These are phyloP conservation scores for Coelastrella sp. DNA, from an alignment of 139 green algal genomes.

Conservation along the genomic window DNA sequence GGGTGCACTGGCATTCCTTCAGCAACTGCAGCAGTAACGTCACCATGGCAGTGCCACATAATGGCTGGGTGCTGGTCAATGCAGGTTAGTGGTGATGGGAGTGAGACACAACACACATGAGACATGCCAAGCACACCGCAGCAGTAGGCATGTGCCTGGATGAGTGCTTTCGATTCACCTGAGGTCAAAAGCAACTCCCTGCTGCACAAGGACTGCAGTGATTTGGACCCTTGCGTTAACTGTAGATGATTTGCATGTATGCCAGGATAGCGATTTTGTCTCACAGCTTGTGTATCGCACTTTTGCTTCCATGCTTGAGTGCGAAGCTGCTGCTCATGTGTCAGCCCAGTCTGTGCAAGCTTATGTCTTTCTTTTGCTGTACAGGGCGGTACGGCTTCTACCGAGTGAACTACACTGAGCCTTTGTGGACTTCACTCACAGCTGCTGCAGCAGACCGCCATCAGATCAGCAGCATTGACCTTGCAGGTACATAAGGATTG, in stretches of 20 bases:
- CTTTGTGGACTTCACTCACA: constrained; percentile 60
- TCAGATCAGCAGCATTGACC: constrained; percentile 4
- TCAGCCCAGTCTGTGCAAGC: not conserved
- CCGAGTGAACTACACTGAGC: constrained; percentile 69
- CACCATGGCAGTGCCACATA: constrained; percentile 1
- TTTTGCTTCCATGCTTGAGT: too few relatives aligned
- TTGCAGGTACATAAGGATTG: not conserved
- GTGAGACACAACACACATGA: too few relatives aligned
- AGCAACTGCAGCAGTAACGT: constrained; percentile 46
- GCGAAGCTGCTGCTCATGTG: too few relatives aligned
- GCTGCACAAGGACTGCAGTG: too few relatives aligned
- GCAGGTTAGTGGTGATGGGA: constrained; percentile 2
- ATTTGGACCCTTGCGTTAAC: too few relatives aligned
- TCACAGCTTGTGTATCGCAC: too few relatives aligned
- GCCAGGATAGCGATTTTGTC: too few relatives aligned
- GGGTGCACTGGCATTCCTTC: constrained; percentile 49
- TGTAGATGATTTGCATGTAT: too few relatives aligned
- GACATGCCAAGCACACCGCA: too few relatives aligned
- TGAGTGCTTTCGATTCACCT: too few relatives aligned
- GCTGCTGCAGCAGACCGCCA: not conserved
- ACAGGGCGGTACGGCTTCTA: constrained; percentile 61
- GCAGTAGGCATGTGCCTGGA: too few relatives aligned
- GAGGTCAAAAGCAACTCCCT: too few relatives aligned
- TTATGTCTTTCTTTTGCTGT: not conserved
- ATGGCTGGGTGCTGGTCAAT: constrained; percentile 48